A percentile compares a stretch with the other conserved stretches of the same genome.
Evolutionary conservation across 192 early-diverging fungal species (phyloP).

Genomic region (Rhizophlyctis rosea): DNA sequence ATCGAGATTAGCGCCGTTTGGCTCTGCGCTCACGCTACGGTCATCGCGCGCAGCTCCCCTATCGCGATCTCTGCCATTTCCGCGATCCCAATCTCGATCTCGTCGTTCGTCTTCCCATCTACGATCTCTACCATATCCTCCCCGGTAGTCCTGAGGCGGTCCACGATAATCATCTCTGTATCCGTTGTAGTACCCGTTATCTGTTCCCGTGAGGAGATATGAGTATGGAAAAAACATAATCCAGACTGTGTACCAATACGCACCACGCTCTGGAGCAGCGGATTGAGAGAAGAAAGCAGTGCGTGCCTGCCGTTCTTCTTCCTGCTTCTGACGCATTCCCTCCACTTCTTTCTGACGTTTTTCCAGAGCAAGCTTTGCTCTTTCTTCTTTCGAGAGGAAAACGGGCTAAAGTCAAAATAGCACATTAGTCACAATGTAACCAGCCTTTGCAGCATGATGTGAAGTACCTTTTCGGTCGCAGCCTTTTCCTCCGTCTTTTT

Average conservation of each 20-base stretch:
- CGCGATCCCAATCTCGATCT: not conserved
- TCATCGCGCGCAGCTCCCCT: slow-evolving; percentile 7
- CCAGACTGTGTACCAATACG: no score
- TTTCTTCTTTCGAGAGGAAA: slow-evolving; percentile 90
- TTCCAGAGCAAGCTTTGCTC: slow-evolving; percentile 82
- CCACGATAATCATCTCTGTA: slow-evolving; percentile 4
- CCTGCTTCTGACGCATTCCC: slow-evolving; percentile 56
- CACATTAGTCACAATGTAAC: not conserved
- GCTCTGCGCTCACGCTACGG: slow-evolving; percentile 25
- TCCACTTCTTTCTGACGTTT: slow-evolving; percentile 78
- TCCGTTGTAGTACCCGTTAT: no score
- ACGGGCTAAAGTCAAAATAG: slow-evolving; percentile 54
- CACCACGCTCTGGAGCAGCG: no score
- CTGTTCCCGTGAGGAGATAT: no score
- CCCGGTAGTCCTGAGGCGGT: not conserved
- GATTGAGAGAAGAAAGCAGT: slow-evolving; percentile 50
- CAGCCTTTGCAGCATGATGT: no score
- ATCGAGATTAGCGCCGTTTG: slow-evolving; percentile 11
- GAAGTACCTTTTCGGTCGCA: slow-evolving; percentile 54
- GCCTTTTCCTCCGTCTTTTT: slow-evolving; percentile 66
- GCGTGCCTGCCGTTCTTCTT: slow-evolving; percentile 58
- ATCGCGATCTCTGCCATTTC: slow-evolving; percentile 4
- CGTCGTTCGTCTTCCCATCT: not conserved
- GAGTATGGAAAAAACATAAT: no score
- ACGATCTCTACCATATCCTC: slow-evolving; percentile 1